These are phyloP conservation scores for Raphanus sativus DNA, from an alignment of 345 rosid species.

Conservation along the genomic window DNA sequence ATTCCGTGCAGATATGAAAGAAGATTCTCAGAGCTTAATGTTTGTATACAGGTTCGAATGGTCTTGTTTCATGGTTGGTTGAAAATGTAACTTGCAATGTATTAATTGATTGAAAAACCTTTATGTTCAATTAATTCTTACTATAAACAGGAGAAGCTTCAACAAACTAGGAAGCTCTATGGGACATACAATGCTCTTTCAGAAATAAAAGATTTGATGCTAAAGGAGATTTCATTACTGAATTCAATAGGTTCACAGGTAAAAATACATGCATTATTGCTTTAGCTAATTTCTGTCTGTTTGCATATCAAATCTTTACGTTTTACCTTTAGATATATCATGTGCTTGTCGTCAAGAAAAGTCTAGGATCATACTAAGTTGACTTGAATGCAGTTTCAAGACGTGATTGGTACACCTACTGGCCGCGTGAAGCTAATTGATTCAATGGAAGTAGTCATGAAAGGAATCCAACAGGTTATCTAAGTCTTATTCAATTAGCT, in stretches of 20 bases:
- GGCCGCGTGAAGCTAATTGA: slow-evolving; percentile 67
- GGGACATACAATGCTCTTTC: slow-evolving; percentile 80
- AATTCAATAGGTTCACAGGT: slow-evolving; percentile 87
- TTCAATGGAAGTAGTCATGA: slow-evolving; percentile 82
- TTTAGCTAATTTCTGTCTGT: slow-evolving; percentile 6
- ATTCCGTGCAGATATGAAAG: slow-evolving; percentile 66
- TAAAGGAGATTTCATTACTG: slow-evolving; percentile 76
- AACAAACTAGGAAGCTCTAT: slow-evolving; percentile 73
- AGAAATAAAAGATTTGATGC: slow-evolving; percentile 85
- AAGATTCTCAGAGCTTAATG: slow-evolving; percentile 71
- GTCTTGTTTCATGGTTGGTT: neutral
- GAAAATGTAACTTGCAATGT: neutral
- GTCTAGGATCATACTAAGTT: neutral
- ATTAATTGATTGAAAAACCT: slow-evolving; percentile 10
- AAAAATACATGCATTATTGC: slow-evolving; percentile 6
- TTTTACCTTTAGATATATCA: neutral
- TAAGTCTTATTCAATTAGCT: neutral
- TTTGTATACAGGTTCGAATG: slow-evolving; percentile 62
- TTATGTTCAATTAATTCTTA: slow-evolving; percentile 19
- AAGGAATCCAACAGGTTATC: slow-evolving; percentile 75
- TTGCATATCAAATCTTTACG: neutral
- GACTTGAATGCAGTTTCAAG: slow-evolving; percentile 61
- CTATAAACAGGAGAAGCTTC: slow-evolving; percentile 60
- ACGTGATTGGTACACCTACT: slow-evolving; percentile 59
- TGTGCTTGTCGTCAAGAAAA: neutral